phyloP scores from a whole-genome alignment of 805 yeast genomes.

The Ogataea salicorniae region DNA sequence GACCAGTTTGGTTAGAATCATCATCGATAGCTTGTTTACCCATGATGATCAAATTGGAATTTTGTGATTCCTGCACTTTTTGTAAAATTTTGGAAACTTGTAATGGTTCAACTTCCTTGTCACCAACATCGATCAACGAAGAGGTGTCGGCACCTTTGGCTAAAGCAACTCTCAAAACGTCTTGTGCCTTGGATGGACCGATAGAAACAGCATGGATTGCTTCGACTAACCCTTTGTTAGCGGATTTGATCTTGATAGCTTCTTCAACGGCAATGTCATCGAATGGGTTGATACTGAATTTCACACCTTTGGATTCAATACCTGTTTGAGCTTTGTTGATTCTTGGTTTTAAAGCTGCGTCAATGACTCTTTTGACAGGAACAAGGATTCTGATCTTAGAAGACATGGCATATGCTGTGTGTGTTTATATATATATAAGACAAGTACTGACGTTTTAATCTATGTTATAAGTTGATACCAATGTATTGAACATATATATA shows the following conservation, averaged over 20 bases:
- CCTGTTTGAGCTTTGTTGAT: constrained; percentile 82
- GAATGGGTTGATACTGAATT: constrained; percentile 92
- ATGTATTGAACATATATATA: no score
- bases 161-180: constrained; percentile 78
- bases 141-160: constrained; percentile 94
- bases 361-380: constrained; percentile 93
- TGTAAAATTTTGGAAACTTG: constrained; percentile 81
- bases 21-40: constrained; percentile 98
- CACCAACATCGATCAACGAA: constrained; percentile 75
- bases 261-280: constrained; percentile 98
- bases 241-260: constrained; percentile 72
- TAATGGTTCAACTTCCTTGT: constrained; percentile 71
- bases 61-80: constrained; percentile 62
- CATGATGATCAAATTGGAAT: constrained; percentile 73
- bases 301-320: constrained; percentile 82
- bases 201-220: constrained; percentile 86
- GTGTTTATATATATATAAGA: no score
- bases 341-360: constrained; percentile 89
- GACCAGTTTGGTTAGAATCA: constrained; percentile 93
- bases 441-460: no score
- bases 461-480: no score
- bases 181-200: constrained; percentile 84
- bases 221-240: constrained; percentile 63
- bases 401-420: constrained; percentile 22
- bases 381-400: constrained; percentile 70